phyloP scores from a whole-genome alignment of 345 rosid species.

The Dimocarpus longan region DNA sequence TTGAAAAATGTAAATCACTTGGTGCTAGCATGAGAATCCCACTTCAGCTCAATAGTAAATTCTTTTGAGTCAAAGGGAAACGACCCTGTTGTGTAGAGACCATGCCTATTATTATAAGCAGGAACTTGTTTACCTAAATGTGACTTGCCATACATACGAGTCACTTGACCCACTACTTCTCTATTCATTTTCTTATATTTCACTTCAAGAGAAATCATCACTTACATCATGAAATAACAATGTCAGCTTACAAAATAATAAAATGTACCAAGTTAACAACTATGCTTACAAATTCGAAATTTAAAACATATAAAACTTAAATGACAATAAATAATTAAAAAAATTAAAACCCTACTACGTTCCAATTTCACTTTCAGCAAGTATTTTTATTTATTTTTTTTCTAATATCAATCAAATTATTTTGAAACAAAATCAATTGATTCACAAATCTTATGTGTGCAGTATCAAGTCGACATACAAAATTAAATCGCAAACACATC shows the following conservation, averaged over 20 bases:
- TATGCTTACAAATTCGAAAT: background rate
- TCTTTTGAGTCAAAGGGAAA: constrained; percentile 66
- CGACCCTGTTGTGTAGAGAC: constrained; percentile 65
- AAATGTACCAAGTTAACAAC: too few species aligned
- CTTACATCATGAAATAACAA: constrained; percentile 33
- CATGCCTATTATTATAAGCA: constrained; percentile 74
- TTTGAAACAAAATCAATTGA: too few species aligned
- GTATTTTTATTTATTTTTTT: too few species aligned
- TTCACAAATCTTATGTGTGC: too few species aligned
- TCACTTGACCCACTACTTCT: constrained; percentile 35
- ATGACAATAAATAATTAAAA: background rate
- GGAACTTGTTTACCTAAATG: constrained; percentile 40
- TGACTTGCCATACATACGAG: constrained; percentile 9
- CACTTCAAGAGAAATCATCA: constrained; percentile 53
- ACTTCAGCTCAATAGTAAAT: constrained; percentile 46
- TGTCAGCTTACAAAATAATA: background rate
- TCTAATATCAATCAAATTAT: background rate
- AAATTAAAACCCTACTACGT: too few species aligned
- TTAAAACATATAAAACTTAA: background rate
- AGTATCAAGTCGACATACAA: background rate
- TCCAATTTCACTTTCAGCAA: background rate
- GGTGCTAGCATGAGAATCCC: constrained; percentile 19
- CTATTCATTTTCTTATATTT: constrained; percentile 48
- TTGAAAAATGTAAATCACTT: constrained; percentile 23
- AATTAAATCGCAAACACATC: background rate